Percentiles rank a stretch among this genome's conserved stretches.
Evolutionary conservation across 345 rosid genomes (phyloP).

Genomic region (Toxicodendron radicans): DNA sequence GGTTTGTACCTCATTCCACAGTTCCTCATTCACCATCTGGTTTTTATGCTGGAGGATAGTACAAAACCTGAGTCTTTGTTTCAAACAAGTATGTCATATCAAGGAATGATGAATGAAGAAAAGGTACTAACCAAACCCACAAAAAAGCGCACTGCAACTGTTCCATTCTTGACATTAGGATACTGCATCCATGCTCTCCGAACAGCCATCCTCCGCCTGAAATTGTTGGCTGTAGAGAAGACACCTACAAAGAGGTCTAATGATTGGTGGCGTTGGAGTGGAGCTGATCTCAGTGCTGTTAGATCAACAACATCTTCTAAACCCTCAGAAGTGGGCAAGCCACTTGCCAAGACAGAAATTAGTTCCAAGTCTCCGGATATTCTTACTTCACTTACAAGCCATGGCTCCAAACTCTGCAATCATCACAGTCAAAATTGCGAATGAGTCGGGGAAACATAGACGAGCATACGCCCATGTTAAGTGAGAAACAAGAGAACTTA

Average conservation of each 20-base stretch:
- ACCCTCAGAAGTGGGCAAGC: slow-evolving; percentile 42
- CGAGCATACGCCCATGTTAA: neutral
- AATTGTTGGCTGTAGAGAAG: slow-evolving; percentile 48
- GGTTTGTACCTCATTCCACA: slow-evolving; percentile 38
- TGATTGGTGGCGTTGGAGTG: slow-evolving; percentile 19
- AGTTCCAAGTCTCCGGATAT: slow-evolving; percentile 42
- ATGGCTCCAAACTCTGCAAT: slow-evolving; percentile 44
- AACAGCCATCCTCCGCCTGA: slow-evolving; percentile 46
- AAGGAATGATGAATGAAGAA: neutral
- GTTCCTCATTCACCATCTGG: slow-evolving; percentile 42
- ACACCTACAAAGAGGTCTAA: slow-evolving; percentile 41
- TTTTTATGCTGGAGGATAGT: slow-evolving; percentile 39
- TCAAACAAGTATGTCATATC: neutral
- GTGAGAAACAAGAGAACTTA: slow-evolving; percentile 17
- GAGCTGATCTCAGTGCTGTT: slow-evolving; percentile 31
- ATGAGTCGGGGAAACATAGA: neutral
- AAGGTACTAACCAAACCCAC: slow-evolving; percentile 40
- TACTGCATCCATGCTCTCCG: slow-evolving; percentile 50
- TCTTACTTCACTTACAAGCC: slow-evolving; percentile 44
- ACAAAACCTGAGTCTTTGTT: neutral
- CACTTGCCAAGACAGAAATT: slow-evolving; percentile 34
- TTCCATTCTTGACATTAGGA: slow-evolving; percentile 31
- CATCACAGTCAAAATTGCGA: neutral
- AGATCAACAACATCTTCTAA: slow-evolving; percentile 34
- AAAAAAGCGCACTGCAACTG: slow-evolving; percentile 43